Evolutionary conservation across 2,329 filamentous ascomycete genomes (phyloP), one percentile per base, ranked within the genome.

Genomic region (Ceratocystis cubensis): DNA sequence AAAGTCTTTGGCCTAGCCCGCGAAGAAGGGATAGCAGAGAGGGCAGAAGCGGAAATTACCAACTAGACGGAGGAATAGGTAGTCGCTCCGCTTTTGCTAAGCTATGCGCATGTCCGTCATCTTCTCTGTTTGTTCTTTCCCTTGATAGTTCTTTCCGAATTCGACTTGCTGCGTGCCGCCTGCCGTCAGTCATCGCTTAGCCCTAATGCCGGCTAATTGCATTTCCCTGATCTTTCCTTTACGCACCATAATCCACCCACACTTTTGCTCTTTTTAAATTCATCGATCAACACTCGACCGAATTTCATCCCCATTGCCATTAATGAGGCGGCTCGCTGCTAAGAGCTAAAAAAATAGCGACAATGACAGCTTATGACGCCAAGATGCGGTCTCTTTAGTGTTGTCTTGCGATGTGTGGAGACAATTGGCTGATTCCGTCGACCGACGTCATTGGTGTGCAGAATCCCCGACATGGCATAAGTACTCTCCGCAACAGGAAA

Each of bases 361-460:
- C 28, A 57, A 17, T 17, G 13, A 33, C 22, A 8, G 53, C 53
- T 57, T 57, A 57, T 57, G 22, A 41, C 28, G 53, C 53, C 53
- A 57, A 57, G 53, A 28, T 57, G 22, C 48, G 3, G 46, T 25
- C 22, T 63, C 61, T 46, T 41, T 63, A 25, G 22, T 45, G 33
- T 17, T 63, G 37, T 63, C 45, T 45, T 63, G 22, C 22, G 20
- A n/a, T 30, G 37, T 13, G 37, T 45, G 30, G 37, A 45, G 22
- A 63, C 37, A 46, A 46, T 63, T 63, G 37, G 37, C 37, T 45
- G 22, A 63, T 63, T 63, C 45, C 45, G 37, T 63, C 61, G 22
- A 63, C 30, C 37, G 45, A 48, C 37, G 37, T 63, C 61, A 48
- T 63, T 45, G 20, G 37, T 22, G 45, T 15, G 37, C 17, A 63